These are phyloP conservation scores for Fusarium falciforme DNA, from an alignment of 2,329 filamentous ascomycete genomes.

Conservation along the genomic window DNA sequence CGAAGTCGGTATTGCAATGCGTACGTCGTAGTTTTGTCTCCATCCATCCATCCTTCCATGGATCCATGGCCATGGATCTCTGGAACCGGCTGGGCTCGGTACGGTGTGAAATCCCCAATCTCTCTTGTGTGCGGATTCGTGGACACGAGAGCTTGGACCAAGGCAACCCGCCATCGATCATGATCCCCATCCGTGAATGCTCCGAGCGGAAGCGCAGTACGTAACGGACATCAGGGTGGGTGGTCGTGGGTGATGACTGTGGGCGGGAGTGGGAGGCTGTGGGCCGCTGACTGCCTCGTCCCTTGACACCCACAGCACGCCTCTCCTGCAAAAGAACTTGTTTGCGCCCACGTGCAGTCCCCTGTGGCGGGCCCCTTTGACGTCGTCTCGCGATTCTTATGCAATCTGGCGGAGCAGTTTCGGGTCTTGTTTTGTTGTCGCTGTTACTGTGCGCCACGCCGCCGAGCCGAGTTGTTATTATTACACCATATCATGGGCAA, in stretches of 20 bases:
- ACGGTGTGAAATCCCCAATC: neutral
- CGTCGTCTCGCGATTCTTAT: conserved; percentile 30
- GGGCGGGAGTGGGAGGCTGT: conserved; percentile 5
- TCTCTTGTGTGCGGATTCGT: conserved; percentile 14
- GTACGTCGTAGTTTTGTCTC: neutral
- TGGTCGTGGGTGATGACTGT: conserved; percentile 1
- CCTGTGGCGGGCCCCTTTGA: conserved; percentile 13
- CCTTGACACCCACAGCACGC: neutral
- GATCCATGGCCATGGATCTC: conserved; percentile 6
- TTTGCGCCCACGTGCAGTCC: conserved; percentile 37
- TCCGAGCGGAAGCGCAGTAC: conserved; percentile 13
- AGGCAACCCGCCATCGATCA: conserved; percentile 4
- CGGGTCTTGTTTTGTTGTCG: conserved; percentile 12
- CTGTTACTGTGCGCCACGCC: conserved; percentile 5
- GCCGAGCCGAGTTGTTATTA: conserved; percentile 12
- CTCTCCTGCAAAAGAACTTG: conserved; percentile 9
- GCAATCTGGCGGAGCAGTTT: conserved; percentile 27
- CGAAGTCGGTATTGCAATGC: conserved; percentile 1
- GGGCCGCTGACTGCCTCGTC: neutral
- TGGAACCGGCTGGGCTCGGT: conserved; percentile 19
- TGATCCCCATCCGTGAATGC: conserved; percentile 1
- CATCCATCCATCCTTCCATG: neutral
- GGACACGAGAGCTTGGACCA: conserved; percentile 9
- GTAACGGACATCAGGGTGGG: conserved; percentile 22
- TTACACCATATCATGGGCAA: conserved; percentile 43